A percentile compares a stretch with the other conserved stretches of the same genome.
Conservation (phyloP, 352 stramenopile species). For the Phytophthora cajani region DNA sequence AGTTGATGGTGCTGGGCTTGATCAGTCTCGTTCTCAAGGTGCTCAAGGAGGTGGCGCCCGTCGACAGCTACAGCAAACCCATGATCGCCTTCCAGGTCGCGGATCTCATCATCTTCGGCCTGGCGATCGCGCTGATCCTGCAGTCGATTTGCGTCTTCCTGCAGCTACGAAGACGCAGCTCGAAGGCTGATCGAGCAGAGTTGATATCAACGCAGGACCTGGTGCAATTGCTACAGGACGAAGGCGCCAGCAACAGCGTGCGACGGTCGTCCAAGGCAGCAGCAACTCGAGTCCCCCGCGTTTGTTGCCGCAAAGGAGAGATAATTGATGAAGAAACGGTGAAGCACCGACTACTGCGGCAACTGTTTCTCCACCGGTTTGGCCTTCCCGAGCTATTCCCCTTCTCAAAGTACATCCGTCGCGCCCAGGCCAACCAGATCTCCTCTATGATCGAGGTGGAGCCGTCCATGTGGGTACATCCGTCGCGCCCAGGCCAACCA, state of each 20-base stretch:
- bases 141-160: conserved; percentile 54
- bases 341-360: conserved; percentile 42
- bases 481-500: conserved; percentile 68
- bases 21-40: conserved; percentile 58
- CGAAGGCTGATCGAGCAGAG: conserved; percentile 35
- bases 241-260: too few relatives aligned
- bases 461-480: conserved; percentile 68
- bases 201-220: conserved; percentile 48
- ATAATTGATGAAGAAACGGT: conserved; percentile 19
- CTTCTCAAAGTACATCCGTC: conserved; percentile 72
- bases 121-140: conserved; percentile 54
- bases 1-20: conserved; percentile 68
- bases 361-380: conserved; percentile 53
- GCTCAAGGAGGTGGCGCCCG: conserved; percentile 39
- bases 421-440: conserved; percentile 73
- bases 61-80: conserved; percentile 30
- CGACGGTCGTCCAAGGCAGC: too few relatives aligned
- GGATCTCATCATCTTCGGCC: conserved; percentile 59
- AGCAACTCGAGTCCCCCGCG: neutral
- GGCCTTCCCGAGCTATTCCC: conserved; percentile 59
- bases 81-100: conserved; percentile 60
- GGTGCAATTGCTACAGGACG: neutral
- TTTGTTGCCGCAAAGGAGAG: neutral
- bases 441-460: conserved; percentile 77
- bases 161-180: conserved; percentile 37